These are phyloP conservation scores for Inga oerstediana DNA, from an alignment of 306 rosid genomes.

Conservation along the genomic window DNA sequence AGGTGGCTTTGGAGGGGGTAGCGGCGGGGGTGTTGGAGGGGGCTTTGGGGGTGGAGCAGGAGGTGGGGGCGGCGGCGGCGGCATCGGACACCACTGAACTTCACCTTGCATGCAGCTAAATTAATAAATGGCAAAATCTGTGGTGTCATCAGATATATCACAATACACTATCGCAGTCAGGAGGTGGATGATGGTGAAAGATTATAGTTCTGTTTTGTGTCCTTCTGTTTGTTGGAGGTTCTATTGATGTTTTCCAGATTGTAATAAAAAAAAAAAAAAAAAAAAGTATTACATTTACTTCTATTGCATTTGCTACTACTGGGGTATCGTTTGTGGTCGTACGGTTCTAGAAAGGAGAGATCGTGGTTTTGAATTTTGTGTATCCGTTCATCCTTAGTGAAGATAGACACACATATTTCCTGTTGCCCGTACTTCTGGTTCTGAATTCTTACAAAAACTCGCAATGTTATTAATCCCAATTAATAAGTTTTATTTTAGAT, in stretches of 20 bases:
- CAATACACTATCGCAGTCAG: neutral
- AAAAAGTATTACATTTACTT: too few relatives aligned
- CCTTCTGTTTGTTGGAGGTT: too few relatives aligned
- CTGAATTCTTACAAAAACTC: neutral
- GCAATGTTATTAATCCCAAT: neutral
- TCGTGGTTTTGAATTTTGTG: neutral
- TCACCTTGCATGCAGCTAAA: slow-evolving; percentile 27
- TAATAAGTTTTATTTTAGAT: too few relatives aligned
- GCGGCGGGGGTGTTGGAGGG: slow-evolving; percentile 9
- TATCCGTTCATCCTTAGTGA: neutral
- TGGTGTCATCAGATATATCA: neutral
- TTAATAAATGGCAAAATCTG: neutral
- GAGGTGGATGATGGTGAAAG: too few relatives aligned
- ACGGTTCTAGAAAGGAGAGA: neutral
- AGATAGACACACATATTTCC: neutral
- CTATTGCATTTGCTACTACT: neutral
- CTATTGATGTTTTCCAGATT: too few relatives aligned
- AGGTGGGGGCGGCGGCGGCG: neutral
- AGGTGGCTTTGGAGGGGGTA: slow-evolving; percentile 10
- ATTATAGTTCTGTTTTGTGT: too few relatives aligned
- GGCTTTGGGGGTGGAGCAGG: slow-evolving; percentile 10
- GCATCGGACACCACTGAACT: slow-evolving; percentile 55
- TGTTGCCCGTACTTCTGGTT: neutral
- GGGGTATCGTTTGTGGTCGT: too few relatives aligned
- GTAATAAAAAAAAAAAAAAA: too few relatives aligned